Evolutionary conservation across 805 yeast genomes (phyloP), one percentile per base, ranked within the genome.

Genomic region (Saturnispora bothae): DNA sequence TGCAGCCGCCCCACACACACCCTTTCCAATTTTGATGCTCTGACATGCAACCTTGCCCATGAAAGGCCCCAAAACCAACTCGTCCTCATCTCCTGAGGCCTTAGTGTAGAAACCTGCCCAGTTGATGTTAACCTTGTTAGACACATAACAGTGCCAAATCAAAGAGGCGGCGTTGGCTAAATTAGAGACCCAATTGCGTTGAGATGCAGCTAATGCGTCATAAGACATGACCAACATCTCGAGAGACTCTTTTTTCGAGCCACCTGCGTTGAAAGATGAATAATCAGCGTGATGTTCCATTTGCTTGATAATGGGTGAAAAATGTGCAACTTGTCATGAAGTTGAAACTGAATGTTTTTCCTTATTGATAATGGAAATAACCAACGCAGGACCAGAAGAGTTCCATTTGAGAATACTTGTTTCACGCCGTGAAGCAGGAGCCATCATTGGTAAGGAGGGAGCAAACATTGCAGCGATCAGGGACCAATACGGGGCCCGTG

Each of bases 41-140:
- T 92, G 97, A 51, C 98, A 89, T 0, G 97, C 97, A 3, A 89
- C 96, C 57, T 85, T 85, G 4, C 98, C 98, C 58, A 84, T 94
- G 58, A 89, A 89, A 12, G 98, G 98, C 0, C 94, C 98, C 28
- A 89, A 63, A 17, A 83, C 67, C 36, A 92, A 63, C 1, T 54
- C 33, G 1, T 48, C 34, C 1, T 54, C 33, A 1, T 48, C 34
- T 19, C 51, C 55, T 10, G 54, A 50, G 38, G 73, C 68, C 14
- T 66, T 47, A 2, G 83, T 73, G 51, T 89, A 89, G 56, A 92
- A 86, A 0, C 98, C 98, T 0, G 94, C 75, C 98, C 98, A 89
- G 56, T 89, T 89, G 9, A 88, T 83, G 9, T 47, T 37, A 18
- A 83, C 54, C 5, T 50, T 48, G 0, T 84, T 69, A 10, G 27